Conservation (phyloP, 345 rosid species). For the Noccaea bulbosa region DNA sequence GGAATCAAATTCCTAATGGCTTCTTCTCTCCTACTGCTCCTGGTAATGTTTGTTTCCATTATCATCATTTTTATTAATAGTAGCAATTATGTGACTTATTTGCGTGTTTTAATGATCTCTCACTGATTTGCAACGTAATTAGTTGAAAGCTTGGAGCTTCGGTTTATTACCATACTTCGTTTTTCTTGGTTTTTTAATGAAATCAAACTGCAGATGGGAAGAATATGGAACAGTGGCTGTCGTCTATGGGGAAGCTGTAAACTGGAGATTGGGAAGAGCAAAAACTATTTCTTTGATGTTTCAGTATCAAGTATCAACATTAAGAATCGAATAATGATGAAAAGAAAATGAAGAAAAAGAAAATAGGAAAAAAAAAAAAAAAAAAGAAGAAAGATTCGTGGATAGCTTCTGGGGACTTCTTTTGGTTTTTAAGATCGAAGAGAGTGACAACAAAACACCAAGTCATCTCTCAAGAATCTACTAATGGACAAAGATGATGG, state of each 20-base stretch:
- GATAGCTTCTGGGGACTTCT: conserved; percentile 42
- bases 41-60: conserved; percentile 49
- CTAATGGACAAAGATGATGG: conserved; percentile 41
- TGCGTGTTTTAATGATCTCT: conserved; percentile 5
- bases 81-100: background rate
- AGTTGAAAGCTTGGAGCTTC: conserved; percentile 5
- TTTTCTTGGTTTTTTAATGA: conserved; percentile 7
- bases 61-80: conserved; percentile 4
- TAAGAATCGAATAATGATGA: conserved; percentile 19
- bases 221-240: conserved; percentile 64
- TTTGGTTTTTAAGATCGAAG: conserved; percentile 28
- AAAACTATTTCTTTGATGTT: conserved; percentile 18
- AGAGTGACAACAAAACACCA: conserved; percentile 37
- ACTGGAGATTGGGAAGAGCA: conserved; percentile 22
- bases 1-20: conserved; percentile 57
- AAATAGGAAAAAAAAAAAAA: background rate
- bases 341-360: background rate
- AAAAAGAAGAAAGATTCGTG: conserved; percentile 30
- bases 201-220: conserved; percentile 51
- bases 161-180: background rate
- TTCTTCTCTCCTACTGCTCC: conserved; percentile 49
- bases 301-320: conserved; percentile 26
- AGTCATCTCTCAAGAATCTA: conserved; percentile 37
- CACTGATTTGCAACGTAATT: background rate
- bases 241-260: conserved; percentile 59